phyloP scores from a whole-genome alignment of 2,329 filamentous ascomycete species.

The Exophiala oligosperma region DNA sequence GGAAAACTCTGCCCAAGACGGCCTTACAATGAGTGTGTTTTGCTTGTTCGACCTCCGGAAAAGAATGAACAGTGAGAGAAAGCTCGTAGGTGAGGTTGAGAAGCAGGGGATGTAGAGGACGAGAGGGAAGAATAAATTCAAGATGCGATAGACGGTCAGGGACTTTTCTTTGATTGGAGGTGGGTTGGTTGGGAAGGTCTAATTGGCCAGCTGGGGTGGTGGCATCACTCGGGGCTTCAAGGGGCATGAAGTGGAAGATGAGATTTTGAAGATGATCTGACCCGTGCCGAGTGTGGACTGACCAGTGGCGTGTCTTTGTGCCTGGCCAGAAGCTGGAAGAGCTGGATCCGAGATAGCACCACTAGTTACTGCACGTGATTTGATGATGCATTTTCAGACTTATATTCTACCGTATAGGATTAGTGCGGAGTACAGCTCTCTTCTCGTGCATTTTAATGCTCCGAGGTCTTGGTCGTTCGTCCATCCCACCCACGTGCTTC shows the following conservation, averaged over 20 bases:
- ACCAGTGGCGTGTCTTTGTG: constrained; percentile 15
- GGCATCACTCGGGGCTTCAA: constrained; percentile 23
- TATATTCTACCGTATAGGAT: constrained; percentile 28
- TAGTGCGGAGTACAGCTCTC: too few species aligned
- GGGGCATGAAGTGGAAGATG: constrained; percentile 3
- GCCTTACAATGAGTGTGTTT: background rate
- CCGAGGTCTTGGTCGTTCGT: constrained; percentile 35
- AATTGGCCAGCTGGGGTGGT: constrained; percentile 18
- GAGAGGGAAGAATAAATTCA: constrained; percentile 1
- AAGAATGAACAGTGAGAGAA: background rate
- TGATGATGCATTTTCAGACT: too few species aligned
- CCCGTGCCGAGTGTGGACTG: constrained; percentile 10
- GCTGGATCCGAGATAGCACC: background rate
- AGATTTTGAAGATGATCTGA: constrained; percentile 1
- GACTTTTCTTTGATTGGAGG: constrained; percentile 14
- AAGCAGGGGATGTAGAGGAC: background rate
- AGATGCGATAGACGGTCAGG: background rate
- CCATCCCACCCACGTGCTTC: constrained; percentile 36
- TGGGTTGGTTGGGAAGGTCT: constrained; percentile 12
- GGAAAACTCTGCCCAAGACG: background rate
- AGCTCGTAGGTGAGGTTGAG: background rate
- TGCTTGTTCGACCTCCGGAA: background rate
- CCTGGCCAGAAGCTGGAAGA: background rate
- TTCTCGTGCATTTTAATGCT: background rate
- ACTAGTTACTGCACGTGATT: background rate